Percentiles rank a stretch among this genome's conserved stretches.
These are phyloP conservation scores for Vigna nakashimae DNA, from an alignment of 306 rosid species.

Conservation along the genomic window DNA sequence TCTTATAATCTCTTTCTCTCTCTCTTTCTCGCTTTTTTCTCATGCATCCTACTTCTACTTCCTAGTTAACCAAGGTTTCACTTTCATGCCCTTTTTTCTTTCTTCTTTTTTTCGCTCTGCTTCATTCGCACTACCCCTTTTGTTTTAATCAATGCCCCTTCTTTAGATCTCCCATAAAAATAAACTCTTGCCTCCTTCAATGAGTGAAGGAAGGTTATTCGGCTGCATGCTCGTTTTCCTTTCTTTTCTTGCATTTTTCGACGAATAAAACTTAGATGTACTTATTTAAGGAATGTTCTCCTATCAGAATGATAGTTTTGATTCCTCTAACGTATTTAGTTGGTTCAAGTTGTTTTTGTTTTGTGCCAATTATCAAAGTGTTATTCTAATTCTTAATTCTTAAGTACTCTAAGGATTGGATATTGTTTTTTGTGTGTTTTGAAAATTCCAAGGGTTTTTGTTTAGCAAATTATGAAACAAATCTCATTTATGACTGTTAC, in stretches of 20 bases:
- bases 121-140: neutral
- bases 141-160: neutral
- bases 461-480: neutral
- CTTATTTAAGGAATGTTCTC: neutral
- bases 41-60: neutral
- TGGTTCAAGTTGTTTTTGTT: neutral
- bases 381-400: neutral
- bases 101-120: neutral
- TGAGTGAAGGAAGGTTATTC: slow-evolving; percentile 5
- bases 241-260: neutral
- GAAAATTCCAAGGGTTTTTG: neutral
- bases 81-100: neutral
- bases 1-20: neutral
- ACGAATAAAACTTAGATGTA: too few species aligned
- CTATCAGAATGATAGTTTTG: neutral
- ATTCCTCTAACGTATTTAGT: neutral
- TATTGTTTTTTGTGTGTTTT: neutral
- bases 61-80: neutral
- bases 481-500: neutral
- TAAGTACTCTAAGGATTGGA: neutral
- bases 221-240: neutral
- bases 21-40: neutral
- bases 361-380: neutral
- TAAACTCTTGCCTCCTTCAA: neutral
- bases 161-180: slow-evolving; percentile 30